Base-by-base conservation (phyloP, 495 filamentous ascomycete genomes). In the Cetradonia linearis region DNA sequence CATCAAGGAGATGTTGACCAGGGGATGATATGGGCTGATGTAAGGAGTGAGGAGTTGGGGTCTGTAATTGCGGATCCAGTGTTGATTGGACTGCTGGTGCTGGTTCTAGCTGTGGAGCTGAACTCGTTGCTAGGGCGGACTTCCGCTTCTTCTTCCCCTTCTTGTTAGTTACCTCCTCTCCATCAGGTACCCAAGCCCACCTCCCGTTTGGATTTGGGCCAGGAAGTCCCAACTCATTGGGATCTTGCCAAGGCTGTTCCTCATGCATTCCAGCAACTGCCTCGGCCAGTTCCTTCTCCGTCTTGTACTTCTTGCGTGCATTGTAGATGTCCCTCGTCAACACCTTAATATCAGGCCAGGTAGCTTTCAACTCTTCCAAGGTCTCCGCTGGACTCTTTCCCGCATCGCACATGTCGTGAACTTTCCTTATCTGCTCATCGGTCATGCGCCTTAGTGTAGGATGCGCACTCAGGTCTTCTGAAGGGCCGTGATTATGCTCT, bases 271-370 rank as follows among this genome's bases (percentile, higher is more conserved):
- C 58, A 16, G 63, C 37, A 20, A 58, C 47, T 2, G 23, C 30
- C 20, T 59, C 58, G 25, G 55, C 64, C 44, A 60, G 8, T 8
- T 62, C 61, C 33, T 65, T 64, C 50, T 58, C 54, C 3, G 63
- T 63, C 56, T 69, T 69, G 55, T 67, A 58, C 46, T 69, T 69
- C 56, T 69, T 69, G 25, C 67, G 66, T 38, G 67, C 65, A 48
- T 69, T 69, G 60, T 69, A 69, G 37, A 69, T 63, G 60, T 69
- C 67, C 10, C 67, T 60, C 30, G 63, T 67, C 44, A 69, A 53
- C 30, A 69, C 58, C 42, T 67, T 69, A 42, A 69, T 67, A 30
- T 63, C 66, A 14, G 67, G 65, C 62, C 63, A 67, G 3, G 62
- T 40, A 31, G 30, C 44, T 36, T 54, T 62, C 48, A 69, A 33